A percentile compares a stretch with the other conserved stretches of the same genome.
phyloP scores from a whole-genome alignment of 176 grass and related monocot genomes.

The maize (Zea mays) region DNA sequence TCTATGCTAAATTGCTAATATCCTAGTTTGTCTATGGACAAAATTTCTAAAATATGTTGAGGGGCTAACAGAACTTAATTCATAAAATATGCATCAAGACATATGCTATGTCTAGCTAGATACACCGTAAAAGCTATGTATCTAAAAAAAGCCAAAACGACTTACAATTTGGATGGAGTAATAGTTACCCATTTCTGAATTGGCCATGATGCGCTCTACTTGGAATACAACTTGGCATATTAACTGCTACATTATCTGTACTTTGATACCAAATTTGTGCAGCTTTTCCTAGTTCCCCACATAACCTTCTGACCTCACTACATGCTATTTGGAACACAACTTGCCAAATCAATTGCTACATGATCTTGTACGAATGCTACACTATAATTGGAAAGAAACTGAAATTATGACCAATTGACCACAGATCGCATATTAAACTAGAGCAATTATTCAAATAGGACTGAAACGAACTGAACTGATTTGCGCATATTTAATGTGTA shows the following conservation, averaged over 20 bases:
- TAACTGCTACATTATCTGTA: background rate
- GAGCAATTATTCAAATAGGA: background rate
- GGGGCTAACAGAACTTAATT: background rate
- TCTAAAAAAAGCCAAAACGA: background rate
- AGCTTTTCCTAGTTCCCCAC: background rate
- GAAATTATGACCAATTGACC: constrained; percentile 4
- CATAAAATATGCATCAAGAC: background rate
- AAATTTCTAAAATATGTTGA: background rate
- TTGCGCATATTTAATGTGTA: background rate
- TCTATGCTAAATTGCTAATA: background rate
- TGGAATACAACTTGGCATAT: background rate
- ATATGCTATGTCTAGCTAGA: background rate
- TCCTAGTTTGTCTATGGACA: background rate
- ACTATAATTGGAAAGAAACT: background rate
- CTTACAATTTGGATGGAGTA: background rate
- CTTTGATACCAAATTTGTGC: background rate
- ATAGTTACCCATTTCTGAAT: background rate
- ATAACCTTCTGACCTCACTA: background rate
- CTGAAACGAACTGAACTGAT: background rate
- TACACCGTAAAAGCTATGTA: background rate
- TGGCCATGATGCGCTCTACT: background rate
- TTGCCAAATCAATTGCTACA: background rate
- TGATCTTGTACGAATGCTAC: background rate
- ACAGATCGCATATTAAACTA: background rate
- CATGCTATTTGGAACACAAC: background rate